A percentile compares a stretch with the other conserved stretches of the same genome.
phyloP scores from a whole-genome alignment of 2,329 filamentous ascomycete species.

The Alternaria triticimaculans region DNA sequence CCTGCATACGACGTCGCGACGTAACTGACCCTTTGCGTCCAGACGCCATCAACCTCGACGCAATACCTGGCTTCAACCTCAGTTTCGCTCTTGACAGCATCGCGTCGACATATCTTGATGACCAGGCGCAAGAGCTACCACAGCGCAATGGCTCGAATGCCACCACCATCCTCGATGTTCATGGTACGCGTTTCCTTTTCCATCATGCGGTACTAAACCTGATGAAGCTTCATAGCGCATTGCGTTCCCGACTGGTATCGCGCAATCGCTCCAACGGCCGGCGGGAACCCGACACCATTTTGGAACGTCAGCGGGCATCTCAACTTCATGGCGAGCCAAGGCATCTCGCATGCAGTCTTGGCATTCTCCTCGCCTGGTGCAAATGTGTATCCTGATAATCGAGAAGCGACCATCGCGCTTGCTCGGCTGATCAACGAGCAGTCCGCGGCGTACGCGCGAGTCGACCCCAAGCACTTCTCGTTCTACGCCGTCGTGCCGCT shows the following conservation, averaged over 20 bases:
- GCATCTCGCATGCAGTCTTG: conserved; percentile 4
- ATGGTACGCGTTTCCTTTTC: neutral
- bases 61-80: neutral
- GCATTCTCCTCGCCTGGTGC: conserved; percentile 8
- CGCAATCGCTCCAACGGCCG: conserved; percentile 2
- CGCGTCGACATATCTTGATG: neutral
- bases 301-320: conserved; percentile 9
- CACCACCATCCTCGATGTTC: conserved; percentile 2
- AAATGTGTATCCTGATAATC: conserved; percentile 3
- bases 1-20: neutral
- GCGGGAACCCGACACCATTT: conserved; percentile 9
- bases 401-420: conserved; percentile 2
- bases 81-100: neutral
- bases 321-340: conserved; percentile 8
- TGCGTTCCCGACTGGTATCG: conserved; percentile 14
- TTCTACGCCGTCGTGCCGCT: conserved; percentile 17
- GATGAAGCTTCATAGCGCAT: neutral
- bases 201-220: neutral
- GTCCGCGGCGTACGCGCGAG: neutral
- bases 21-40: neutral
- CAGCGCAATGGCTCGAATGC: neutral
- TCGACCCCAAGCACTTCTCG: conserved; percentile 8
- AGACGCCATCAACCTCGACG: neutral
- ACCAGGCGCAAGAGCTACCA: neutral
- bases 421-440: conserved; percentile 16